These are phyloP conservation scores for Pleurotus tuoliensis DNA, from an alignment of 768 basidiomycete species.

Conservation along the genomic window DNA sequence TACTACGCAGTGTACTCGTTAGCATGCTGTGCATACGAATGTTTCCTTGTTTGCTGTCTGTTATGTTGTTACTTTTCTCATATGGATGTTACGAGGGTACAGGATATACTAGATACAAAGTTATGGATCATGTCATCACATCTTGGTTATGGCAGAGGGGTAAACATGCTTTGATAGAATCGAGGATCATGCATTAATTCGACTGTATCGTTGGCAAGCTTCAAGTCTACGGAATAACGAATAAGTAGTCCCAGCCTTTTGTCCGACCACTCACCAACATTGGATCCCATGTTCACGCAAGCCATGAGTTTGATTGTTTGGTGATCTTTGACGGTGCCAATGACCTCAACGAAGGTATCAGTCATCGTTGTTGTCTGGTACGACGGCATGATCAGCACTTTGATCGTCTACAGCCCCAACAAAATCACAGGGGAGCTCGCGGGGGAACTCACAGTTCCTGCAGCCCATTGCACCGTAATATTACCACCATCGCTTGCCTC, in stretches of 20 bases:
- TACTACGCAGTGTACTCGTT: too few relatives aligned
- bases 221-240: constrained; percentile 38
- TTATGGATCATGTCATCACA: not conserved
- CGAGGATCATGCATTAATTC: constrained; percentile 58
- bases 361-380: constrained; percentile 41
- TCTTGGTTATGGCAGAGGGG: not conserved
- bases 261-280: constrained; percentile 49
- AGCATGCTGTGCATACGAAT: too few relatives aligned
- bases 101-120: too few relatives aligned
- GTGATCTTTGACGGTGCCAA: constrained; percentile 56
- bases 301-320: constrained; percentile 54
- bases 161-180: constrained; percentile 48
- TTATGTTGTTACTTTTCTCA: too few relatives aligned
- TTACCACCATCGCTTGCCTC: constrained; percentile 67
- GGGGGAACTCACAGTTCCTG: constrained; percentile 26
- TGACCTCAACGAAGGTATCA: constrained; percentile 61
- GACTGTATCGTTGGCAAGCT: constrained; percentile 57
- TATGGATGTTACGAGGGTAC: too few relatives aligned
- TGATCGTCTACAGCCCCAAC: not conserved
- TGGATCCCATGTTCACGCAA: constrained; percentile 52
- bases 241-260: not conserved
- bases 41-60: too few relatives aligned
- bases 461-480: constrained; percentile 39
- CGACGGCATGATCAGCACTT: not conserved
- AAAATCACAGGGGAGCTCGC: not conserved